A percentile compares a stretch with the other conserved stretches of the same genome.
phyloP scores from a whole-genome alignment of 2,329 filamentous ascomycete genomes.

The Paecilomyces niveus region DNA sequence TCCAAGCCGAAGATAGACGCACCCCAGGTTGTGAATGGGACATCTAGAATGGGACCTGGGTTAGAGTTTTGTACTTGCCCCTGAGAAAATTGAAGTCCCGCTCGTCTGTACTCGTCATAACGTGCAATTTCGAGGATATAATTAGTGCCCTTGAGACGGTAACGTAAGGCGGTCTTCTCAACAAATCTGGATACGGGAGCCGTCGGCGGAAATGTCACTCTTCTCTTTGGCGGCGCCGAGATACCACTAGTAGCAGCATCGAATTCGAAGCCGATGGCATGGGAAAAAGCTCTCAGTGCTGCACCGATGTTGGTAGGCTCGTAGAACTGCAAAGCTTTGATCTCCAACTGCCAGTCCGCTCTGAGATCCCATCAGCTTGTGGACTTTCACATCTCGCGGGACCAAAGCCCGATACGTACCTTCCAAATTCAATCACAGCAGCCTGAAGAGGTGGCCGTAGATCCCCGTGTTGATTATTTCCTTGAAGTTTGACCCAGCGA shows the following conservation, averaged over 20 bases:
- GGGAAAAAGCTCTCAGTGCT: conserved; percentile 21
- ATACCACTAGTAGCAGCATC: conserved; percentile 14
- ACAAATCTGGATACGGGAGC: conserved; percentile 24
- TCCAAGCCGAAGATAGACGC: conserved; percentile 28
- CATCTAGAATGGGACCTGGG: conserved; percentile 13
- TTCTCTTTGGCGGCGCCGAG: conserved; percentile 17
- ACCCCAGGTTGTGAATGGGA: conserved; percentile 28
- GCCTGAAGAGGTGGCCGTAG: conserved; percentile 26
- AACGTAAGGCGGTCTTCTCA: conserved; percentile 34
- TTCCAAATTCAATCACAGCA: conserved; percentile 29
- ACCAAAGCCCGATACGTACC: conserved; percentile 14
- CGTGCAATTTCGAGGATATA: conserved; percentile 38
- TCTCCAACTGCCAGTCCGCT: conserved; percentile 35
- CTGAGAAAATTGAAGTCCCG: conserved; percentile 5
- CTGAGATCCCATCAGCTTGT: conserved; percentile 14
- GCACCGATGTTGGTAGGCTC: conserved; percentile 17
- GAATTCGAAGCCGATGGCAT: conserved; percentile 19
- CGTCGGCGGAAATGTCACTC: conserved; percentile 20
- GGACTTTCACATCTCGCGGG: background rate
- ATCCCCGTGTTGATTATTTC: conserved; percentile 12
- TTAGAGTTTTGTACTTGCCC: conserved; percentile 4
- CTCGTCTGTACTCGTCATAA: conserved; percentile 30
- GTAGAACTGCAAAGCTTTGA: conserved; percentile 33
- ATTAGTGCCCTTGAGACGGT: conserved; percentile 31
- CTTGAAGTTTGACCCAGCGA: conserved; percentile 28